These are phyloP conservation scores for Penicillium freii DNA, from an alignment of 2,329 filamentous ascomycete species.

Conservation along the genomic window DNA sequence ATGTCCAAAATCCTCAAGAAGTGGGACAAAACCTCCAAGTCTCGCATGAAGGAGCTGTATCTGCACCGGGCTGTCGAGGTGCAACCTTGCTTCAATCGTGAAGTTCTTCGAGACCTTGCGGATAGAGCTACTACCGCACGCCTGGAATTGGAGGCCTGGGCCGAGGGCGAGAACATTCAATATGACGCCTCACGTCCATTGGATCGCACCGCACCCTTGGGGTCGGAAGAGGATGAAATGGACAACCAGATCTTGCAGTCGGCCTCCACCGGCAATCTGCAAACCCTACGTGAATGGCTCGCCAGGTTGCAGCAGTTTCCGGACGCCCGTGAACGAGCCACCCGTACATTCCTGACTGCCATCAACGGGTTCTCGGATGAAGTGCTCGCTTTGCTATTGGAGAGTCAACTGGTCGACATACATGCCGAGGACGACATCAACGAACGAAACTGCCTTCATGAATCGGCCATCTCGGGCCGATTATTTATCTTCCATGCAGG, in stretches of 20 bases:
- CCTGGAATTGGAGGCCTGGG: slow-evolving; percentile 93
- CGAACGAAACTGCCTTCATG: slow-evolving; percentile 91
- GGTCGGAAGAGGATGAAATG: slow-evolving; percentile 83
- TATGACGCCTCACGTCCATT: slow-evolving; percentile 59
- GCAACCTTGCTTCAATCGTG: slow-evolving; percentile 95
- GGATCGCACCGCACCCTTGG: slow-evolving; percentile 46
- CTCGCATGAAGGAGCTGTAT: slow-evolving; percentile 95
- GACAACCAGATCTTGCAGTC: slow-evolving; percentile 84
- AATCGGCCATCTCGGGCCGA: slow-evolving; percentile 92
- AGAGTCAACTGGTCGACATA: slow-evolving; percentile 81
- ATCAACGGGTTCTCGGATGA: slow-evolving; percentile 80
- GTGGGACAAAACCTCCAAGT: slow-evolving; percentile 99
- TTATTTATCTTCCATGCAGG: slow-evolving; percentile 73
- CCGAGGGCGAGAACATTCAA: slow-evolving; percentile 89
- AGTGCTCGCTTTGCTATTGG: slow-evolving; percentile 71
- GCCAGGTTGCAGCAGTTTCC: slow-evolving; percentile 62
- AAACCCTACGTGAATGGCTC: slow-evolving; percentile 77
- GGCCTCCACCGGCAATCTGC: slow-evolving; percentile 75
- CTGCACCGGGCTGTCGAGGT: slow-evolving; percentile 94
- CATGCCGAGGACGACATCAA: slow-evolving; percentile 96
- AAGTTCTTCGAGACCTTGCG: slow-evolving; percentile 93
- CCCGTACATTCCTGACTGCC: slow-evolving; percentile 83
- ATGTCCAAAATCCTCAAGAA: slow-evolving; percentile 99
- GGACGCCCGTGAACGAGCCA: slow-evolving; percentile 72
- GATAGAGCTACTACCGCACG: slow-evolving; percentile 96